phyloP scores from a whole-genome alignment of 23 red algal genomes.

The Agarophyton chilense region DNA sequence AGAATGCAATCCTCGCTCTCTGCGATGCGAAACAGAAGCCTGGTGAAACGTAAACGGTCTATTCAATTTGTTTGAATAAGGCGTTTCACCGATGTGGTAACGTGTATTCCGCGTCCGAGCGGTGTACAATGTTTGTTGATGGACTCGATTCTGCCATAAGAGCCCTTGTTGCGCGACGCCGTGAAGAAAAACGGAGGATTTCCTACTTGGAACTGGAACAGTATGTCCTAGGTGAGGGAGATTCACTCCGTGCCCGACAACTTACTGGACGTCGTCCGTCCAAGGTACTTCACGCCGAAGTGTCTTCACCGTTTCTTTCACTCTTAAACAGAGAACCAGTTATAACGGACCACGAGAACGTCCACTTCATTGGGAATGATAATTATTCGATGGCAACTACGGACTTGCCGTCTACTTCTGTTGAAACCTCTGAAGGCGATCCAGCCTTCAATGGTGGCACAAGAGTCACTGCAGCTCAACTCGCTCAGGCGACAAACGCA shows the following conservation, averaged over 20 bases:
- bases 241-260: background rate
- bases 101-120: background rate
- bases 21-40: background rate
- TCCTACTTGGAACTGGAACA: background rate
- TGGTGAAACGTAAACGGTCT: conserved; percentile 26
- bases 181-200: conserved; percentile 7
- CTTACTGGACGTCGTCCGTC: background rate
- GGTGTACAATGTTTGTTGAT: conserved; percentile 29
- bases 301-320: background rate
- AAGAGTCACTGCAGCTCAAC: too few species aligned
- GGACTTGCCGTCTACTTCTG: too few species aligned
- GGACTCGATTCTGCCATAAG: background rate
- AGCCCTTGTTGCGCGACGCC: background rate
- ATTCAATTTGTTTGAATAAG: conserved; percentile 16
- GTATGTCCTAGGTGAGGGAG: conserved; percentile 7
- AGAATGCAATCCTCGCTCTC: background rate
- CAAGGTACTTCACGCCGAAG: background rate
- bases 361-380: too few species aligned
- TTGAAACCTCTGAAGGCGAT: too few species aligned
- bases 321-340: too few species aligned
- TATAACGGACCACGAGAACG: too few species aligned
- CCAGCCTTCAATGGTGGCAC: too few species aligned
- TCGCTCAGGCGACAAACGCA: too few species aligned
- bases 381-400: too few species aligned
- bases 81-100: conserved; percentile 32